phyloP scores from a whole-genome alignment of 805 yeast genomes.

The Kodamaea leandrae region DNA sequence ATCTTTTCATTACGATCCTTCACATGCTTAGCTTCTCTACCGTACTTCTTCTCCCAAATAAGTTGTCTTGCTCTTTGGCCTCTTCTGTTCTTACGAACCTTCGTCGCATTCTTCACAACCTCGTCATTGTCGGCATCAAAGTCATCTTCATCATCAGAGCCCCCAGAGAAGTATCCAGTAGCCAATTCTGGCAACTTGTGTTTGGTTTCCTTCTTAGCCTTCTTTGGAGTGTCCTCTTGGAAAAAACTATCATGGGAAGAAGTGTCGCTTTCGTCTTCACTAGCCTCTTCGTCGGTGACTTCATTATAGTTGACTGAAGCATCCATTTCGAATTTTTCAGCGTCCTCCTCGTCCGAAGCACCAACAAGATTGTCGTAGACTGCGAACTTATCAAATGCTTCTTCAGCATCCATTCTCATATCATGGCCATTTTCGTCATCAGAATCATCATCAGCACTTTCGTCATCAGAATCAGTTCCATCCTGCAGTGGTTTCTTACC shows the following conservation, averaged over 20 bases:
- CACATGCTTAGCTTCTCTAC: slow-evolving; percentile 79
- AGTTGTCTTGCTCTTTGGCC: slow-evolving; percentile 97
- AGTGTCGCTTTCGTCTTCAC: slow-evolving; percentile 30
- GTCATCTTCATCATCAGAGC: slow-evolving; percentile 60
- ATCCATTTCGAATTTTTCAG: slow-evolving; percentile 26
- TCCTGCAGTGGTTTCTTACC: slow-evolving; percentile 20
- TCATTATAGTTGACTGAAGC: slow-evolving; percentile 50
- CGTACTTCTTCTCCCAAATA: slow-evolving; percentile 93
- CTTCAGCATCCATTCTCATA: slow-evolving; percentile 21
- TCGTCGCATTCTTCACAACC: slow-evolving; percentile 50
- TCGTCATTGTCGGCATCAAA: slow-evolving; percentile 44
- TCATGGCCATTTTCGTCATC: slow-evolving; percentile 14
- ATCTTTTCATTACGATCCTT: slow-evolving; percentile 58
- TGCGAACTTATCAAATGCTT: slow-evolving; percentile 31
- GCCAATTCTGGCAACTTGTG: slow-evolving; percentile 63
- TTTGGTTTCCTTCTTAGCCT: slow-evolving; percentile 26
- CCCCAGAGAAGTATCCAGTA: slow-evolving; percentile 83
- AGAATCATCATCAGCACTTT: slow-evolving; percentile 17
- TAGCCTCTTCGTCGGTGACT: slow-evolving; percentile 65
- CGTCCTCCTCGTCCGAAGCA: slow-evolving; percentile 41
- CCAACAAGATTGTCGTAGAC: slow-evolving; percentile 40
- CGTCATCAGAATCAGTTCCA: slow-evolving; percentile 21
- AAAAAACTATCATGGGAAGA: slow-evolving; percentile 36
- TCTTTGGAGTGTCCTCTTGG: slow-evolving; percentile 23
- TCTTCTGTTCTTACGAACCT: slow-evolving; percentile 79